Evolutionary conservation across 495 filamentous ascomycete genomes (phyloP).

Genomic region (Penicillium lividum): DNA sequence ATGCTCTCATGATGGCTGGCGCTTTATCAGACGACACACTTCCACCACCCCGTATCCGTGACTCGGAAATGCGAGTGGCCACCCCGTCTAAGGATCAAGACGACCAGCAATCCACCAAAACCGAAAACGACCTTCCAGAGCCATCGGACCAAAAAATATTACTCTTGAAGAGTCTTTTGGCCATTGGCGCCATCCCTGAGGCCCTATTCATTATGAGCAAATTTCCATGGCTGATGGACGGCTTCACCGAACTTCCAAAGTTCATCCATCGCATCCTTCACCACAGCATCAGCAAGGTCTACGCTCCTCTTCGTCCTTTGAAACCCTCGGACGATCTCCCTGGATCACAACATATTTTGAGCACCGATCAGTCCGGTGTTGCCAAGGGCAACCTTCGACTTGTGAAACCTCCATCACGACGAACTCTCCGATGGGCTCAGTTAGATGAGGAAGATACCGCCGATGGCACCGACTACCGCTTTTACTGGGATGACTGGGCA

Average conservation of each 20-base stretch:
- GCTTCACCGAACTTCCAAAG: slow-evolving; percentile 71
- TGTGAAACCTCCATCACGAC: slow-evolving; percentile 54
- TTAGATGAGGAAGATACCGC: slow-evolving; percentile 71
- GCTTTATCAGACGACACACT: slow-evolving; percentile 82
- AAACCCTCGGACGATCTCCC: slow-evolving; percentile 38
- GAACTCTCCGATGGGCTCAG: slow-evolving; percentile 73
- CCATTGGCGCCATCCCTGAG: slow-evolving; percentile 91
- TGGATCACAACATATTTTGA: slow-evolving; percentile 51
- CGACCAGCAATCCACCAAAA: slow-evolving; percentile 49
- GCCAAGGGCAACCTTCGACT: slow-evolving; percentile 67
- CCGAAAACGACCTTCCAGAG: slow-evolving; percentile 66
- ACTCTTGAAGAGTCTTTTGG: slow-evolving; percentile 80
- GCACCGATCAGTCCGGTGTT: slow-evolving; percentile 61
- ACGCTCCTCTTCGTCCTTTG: slow-evolving; percentile 50
- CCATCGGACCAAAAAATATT: slow-evolving; percentile 87
- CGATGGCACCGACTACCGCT: slow-evolving; percentile 76
- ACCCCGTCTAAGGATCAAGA: slow-evolving; percentile 55
- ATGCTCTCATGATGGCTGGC: slow-evolving; percentile 88
- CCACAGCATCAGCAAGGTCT: slow-evolving; percentile 73
- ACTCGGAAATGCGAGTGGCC: slow-evolving; percentile 42
- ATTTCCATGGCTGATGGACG: slow-evolving; percentile 87
- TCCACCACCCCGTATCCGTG: slow-evolving; percentile 49
- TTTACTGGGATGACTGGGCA: slow-evolving; percentile 97
- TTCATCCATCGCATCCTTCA: slow-evolving; percentile 83
- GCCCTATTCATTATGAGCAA: slow-evolving; percentile 88